These are phyloP conservation scores for Ascochyta rabiei DNA, from an alignment of 2,329 filamentous ascomycete genomes.

Conservation along the genomic window DNA sequence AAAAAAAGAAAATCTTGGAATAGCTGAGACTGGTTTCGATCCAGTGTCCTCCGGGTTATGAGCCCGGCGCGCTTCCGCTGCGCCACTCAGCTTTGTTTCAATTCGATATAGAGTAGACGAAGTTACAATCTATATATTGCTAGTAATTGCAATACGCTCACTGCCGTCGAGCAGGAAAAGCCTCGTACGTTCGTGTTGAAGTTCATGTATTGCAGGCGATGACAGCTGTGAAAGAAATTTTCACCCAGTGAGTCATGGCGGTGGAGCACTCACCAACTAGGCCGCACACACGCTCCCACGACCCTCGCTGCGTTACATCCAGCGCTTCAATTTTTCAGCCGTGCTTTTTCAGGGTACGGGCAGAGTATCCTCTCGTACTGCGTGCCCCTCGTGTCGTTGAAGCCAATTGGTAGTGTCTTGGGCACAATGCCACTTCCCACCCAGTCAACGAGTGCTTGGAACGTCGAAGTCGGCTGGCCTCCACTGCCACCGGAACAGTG, in stretches of 20 bases:
- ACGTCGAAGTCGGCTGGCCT: constrained; percentile 4
- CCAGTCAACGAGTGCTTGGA: constrained; percentile 19
- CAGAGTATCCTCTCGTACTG: not conserved
- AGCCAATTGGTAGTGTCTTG: constrained; percentile 3
- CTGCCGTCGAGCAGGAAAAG: too few species aligned
- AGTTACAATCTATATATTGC: not conserved
- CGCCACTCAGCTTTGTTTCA: constrained; percentile 30
- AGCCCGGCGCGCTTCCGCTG: constrained; percentile 43
- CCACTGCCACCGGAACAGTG: constrained; percentile 21
- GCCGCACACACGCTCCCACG: not conserved
- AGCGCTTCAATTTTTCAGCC: not conserved
- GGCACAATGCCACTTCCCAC: constrained; percentile 18
- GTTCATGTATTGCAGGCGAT: too few species aligned
- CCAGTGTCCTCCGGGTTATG: constrained; percentile 41
- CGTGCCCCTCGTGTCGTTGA: not conserved
- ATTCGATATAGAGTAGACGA: not conserved
- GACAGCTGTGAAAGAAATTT: constrained; percentile 1
- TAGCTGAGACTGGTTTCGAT: constrained; percentile 33
- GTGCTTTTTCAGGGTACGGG: constrained; percentile 1
- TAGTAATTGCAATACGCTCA: not conserved
- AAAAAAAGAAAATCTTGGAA: constrained; percentile 1
- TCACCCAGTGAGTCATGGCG: not conserved
- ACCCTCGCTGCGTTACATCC: not conserved
- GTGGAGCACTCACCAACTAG: not conserved
- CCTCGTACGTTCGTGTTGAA: too few species aligned